Evolutionary conservation across 2,329 filamentous ascomycete genomes (phyloP).

Genomic region (Apiospora kogelbergensis): DNA sequence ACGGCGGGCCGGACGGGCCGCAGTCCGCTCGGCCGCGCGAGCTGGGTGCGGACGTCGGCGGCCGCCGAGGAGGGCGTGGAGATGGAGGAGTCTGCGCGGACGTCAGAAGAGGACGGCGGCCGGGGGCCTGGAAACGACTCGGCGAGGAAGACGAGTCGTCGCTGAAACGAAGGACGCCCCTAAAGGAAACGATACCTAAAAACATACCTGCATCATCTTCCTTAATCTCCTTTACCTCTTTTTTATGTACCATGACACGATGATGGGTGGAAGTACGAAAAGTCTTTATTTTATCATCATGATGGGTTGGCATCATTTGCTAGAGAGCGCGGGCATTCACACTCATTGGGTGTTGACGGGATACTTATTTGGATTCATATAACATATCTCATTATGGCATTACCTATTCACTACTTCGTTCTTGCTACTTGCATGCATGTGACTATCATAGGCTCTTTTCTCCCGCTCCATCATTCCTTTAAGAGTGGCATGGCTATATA

Average conservation of each 20-base stretch:
- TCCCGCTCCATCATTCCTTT: too few relatives aligned
- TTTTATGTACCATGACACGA: neutral
- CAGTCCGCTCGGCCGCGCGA: slow-evolving; percentile 39
- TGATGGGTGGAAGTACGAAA: neutral
- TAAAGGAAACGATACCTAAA: neutral
- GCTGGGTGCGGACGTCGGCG: slow-evolving; percentile 31
- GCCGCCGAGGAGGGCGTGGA: neutral
- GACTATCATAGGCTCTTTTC: too few relatives aligned
- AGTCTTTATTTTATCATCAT: neutral
- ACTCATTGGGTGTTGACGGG: neutral
- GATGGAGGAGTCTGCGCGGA: neutral
- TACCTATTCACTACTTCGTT: neutral
- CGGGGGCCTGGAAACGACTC: neutral
- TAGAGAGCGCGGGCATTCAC: neutral
- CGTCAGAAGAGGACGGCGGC: neutral
- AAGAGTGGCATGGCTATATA: too few relatives aligned
- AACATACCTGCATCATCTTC: neutral
- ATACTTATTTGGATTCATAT: neutral
- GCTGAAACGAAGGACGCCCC: neutral
- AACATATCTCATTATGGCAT: neutral
- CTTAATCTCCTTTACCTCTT: neutral
- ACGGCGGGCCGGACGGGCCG: slow-evolving; percentile 29
- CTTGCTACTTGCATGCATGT: neutral
- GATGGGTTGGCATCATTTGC: neutral
- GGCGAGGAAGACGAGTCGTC: neutral